These are phyloP conservation scores for Hypomyces perniciosus DNA, from an alignment of 2,329 filamentous ascomycete species.

Conservation along the genomic window DNA sequence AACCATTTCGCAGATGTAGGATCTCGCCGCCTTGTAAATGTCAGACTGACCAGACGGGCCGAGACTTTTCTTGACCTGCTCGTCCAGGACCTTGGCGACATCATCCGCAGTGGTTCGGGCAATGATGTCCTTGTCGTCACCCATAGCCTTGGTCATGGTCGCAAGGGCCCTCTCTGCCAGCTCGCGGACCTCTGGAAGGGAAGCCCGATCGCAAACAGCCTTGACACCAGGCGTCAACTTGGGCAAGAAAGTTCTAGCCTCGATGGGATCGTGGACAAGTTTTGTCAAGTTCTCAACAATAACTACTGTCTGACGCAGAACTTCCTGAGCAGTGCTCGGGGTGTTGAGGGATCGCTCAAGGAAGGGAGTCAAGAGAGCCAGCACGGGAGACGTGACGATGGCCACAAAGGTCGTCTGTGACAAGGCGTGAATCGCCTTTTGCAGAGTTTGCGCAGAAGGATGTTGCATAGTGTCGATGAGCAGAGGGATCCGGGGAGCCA, in stretches of 20 bases:
- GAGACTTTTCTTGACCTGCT: conserved; percentile 65
- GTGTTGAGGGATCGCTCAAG: conserved; percentile 92
- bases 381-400: conserved; percentile 87
- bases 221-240: conserved; percentile 93
- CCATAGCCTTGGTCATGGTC: conserved; percentile 94
- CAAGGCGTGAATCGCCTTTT: conserved; percentile 94
- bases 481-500: conserved; percentile 83
- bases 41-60: conserved; percentile 55
- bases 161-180: conserved; percentile 74
- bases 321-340: conserved; percentile 85
- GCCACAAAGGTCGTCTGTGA: conserved; percentile 99
- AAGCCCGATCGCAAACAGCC: conserved; percentile 77
- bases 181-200: conserved; percentile 89
- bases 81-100: conserved; percentile 67
- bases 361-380: conserved; percentile 89
- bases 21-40: conserved; percentile 60
- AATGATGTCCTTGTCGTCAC: conserved; percentile 57
- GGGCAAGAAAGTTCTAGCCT: conserved; percentile 90
- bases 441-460: conserved; percentile 77
- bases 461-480: conserved; percentile 94
- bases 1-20: conserved; percentile 78
- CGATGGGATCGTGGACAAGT: conserved; percentile 89
- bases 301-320: conserved; percentile 89
- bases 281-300: conserved; percentile 98
- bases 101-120: conserved; percentile 66